Percentiles rank a stretch among this genome's conserved stretches.
Evolutionary conservation across 2,329 filamentous ascomycete genomes (phyloP).

Genomic region (Trichoderma pleuroti): DNA sequence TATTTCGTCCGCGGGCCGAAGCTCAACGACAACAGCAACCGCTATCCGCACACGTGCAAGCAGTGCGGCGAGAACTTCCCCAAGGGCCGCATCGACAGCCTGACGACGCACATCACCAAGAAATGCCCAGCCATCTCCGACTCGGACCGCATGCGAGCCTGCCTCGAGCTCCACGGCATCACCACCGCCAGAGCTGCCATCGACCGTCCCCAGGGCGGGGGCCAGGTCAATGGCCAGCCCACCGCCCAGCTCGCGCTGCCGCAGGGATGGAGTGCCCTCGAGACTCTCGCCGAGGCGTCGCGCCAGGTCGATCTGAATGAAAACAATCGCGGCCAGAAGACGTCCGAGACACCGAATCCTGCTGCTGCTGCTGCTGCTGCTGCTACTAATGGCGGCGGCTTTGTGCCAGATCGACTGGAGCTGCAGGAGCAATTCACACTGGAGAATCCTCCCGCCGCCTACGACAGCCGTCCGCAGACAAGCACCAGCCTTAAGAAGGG

Average conservation of each 20-base stretch:
- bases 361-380: slow-evolving; percentile 21
- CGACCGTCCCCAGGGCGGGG: slow-evolving; percentile 29
- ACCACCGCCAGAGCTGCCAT: slow-evolving; percentile 44
- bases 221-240: slow-evolving; percentile 30
- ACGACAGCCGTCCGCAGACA: slow-evolving; percentile 37
- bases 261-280: slow-evolving; percentile 73
- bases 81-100: slow-evolving; percentile 80
- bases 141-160: slow-evolving; percentile 70
- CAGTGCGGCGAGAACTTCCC: slow-evolving; percentile 84
- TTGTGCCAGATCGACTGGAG: slow-evolving; percentile 43
- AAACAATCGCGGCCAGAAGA: slow-evolving; percentile 52
- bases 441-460: slow-evolving; percentile 52
- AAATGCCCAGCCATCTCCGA: slow-evolving; percentile 78
- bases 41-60: slow-evolving; percentile 89
- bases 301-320: slow-evolving; percentile 68
- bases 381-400: slow-evolving; percentile 20
- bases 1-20: slow-evolving; percentile 87
- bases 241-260: slow-evolving; percentile 36
- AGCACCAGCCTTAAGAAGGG: slow-evolving; percentile 26
- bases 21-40: slow-evolving; percentile 83
- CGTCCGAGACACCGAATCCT: slow-evolving; percentile 32
- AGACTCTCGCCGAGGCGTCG: slow-evolving; percentile 85
- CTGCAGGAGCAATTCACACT: slow-evolving; percentile 57
- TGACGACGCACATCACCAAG: slow-evolving; percentile 78
- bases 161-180: slow-evolving; percentile 69